Percentiles rank a stretch among this genome's conserved stretches.
phyloP scores from a whole-genome alignment of 2,329 filamentous ascomycete genomes.

The Colletotrichum tabaci region DNA sequence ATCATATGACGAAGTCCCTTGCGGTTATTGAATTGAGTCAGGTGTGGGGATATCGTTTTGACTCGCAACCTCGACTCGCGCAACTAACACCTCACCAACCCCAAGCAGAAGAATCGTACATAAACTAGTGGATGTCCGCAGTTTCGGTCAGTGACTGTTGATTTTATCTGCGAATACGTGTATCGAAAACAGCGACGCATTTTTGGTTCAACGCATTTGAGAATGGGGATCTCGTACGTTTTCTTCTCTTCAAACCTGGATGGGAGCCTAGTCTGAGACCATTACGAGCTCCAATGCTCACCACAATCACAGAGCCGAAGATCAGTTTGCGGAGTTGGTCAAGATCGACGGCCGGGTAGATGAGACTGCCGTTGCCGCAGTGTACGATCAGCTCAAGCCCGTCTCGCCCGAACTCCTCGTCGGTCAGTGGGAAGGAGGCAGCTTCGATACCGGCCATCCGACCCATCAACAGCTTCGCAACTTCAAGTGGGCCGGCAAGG shows the following conservation, averaged over 20 bases:
- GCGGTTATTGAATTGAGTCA: neutral
- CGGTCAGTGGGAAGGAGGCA: constrained; percentile 50
- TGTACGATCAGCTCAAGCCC: constrained; percentile 45
- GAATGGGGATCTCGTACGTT: constrained; percentile 5
- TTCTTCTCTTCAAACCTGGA: neutral
- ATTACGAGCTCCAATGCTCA: no score
- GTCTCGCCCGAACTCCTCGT: constrained; percentile 46
- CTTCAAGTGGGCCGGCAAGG: constrained; percentile 51
- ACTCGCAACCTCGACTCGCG: neutral
- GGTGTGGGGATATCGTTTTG: neutral
- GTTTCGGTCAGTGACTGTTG: neutral
- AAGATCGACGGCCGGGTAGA: constrained; percentile 1
- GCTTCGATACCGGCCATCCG: constrained; percentile 48
- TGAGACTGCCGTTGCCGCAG: constrained; percentile 4
- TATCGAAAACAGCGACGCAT: no score
- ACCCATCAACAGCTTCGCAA: constrained; percentile 44
- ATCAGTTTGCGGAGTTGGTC: constrained; percentile 1
- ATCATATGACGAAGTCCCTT: no score
- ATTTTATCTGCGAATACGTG: no score
- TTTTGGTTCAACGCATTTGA: neutral
- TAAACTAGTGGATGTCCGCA: neutral
- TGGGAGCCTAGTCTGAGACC: no score
- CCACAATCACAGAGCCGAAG: neutral
- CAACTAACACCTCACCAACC: neutral
- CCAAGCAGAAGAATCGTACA: neutral